A percentile compares a stretch with the other conserved stretches of the same genome.
Evolutionary conservation across 768 basidiomycete genomes (phyloP).

Genomic region (Strobilomyces echinocephalus): DNA sequence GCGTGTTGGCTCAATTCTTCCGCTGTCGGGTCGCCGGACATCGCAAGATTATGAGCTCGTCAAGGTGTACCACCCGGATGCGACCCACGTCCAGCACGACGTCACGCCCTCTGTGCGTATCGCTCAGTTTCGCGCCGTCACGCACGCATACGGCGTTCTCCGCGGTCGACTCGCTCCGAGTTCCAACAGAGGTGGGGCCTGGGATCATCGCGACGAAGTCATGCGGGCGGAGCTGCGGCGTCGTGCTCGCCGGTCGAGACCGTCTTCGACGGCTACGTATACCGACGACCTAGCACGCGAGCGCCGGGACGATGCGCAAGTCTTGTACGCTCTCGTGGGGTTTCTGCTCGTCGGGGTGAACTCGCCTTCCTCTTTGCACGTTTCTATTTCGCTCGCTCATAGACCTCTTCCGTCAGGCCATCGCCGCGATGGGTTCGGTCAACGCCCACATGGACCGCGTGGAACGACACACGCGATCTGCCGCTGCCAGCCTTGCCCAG

Average conservation of each 20-base stretch:
- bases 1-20: not conserved
- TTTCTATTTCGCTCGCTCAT: not conserved
- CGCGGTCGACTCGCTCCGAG: constrained; percentile 2
- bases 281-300: not conserved
- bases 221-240: constrained; percentile 50
- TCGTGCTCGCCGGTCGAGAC: constrained; percentile 32
- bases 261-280: constrained; percentile 28
- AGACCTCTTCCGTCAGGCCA: constrained; percentile 3
- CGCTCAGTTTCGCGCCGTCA: constrained; percentile 59
- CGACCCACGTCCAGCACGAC: constrained; percentile 35
- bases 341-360: constrained; percentile 17
- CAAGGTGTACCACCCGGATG: constrained; percentile 68
- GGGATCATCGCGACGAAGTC: constrained; percentile 33
- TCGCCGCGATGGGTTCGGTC: constrained; percentile 1
- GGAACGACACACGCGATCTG: constrained; percentile 41
- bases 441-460: constrained; percentile 34
- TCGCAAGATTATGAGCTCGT: constrained; percentile 69
- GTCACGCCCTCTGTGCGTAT: constrained; percentile 45
- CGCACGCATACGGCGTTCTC: constrained; percentile 55
- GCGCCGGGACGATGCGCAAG: not conserved
- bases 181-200: not conserved
- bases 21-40: not conserved
- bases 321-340: constrained; percentile 12
- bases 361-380: not conserved
- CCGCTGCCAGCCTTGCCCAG: constrained; percentile 53